These are phyloP conservation scores for Cyamopsis tetragonoloba DNA, from an alignment of 306 rosid genomes.

Conservation along the genomic window DNA sequence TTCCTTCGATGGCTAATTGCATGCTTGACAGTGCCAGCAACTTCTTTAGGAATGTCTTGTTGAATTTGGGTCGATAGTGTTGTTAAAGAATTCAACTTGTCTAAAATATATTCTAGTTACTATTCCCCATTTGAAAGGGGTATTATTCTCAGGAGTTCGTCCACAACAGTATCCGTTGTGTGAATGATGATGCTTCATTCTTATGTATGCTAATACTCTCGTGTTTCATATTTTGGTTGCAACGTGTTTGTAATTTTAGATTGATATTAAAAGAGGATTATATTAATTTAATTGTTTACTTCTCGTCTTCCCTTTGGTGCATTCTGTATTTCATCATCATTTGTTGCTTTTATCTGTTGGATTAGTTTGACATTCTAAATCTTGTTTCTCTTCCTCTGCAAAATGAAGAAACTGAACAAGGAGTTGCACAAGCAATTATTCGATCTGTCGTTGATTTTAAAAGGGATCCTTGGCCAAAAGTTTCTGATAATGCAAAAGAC, in stretches of 20 bases:
- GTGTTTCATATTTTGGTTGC: not conserved
- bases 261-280: not conserved
- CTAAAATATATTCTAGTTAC: not conserved
- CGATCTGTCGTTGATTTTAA: slow-evolving; percentile 80
- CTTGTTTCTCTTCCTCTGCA: slow-evolving; percentile 19
- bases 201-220: not conserved
- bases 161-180: not conserved
- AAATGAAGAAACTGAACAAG: slow-evolving; percentile 95
- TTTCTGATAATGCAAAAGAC: slow-evolving; percentile 95
- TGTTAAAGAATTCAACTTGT: no score
- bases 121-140: no score
- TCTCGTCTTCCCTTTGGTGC: not conserved
- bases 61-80: no score
- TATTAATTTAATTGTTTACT: not conserved
- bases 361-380: slow-evolving; percentile 23
- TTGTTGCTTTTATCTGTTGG: not conserved
- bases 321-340: not conserved
- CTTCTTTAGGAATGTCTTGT: no score
- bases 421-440: slow-evolving; percentile 96
- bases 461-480: slow-evolving; percentile 97
- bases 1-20: not conserved
- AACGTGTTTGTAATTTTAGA: not conserved
- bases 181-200: not conserved
- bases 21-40: no score
- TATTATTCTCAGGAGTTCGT: not conserved